Percentiles rank a stretch among this genome's conserved stretches.
Evolutionary conservation across 2,329 filamentous ascomycete genomes (phyloP).

Genomic region (Neofusicoccum umdonicola): DNA sequence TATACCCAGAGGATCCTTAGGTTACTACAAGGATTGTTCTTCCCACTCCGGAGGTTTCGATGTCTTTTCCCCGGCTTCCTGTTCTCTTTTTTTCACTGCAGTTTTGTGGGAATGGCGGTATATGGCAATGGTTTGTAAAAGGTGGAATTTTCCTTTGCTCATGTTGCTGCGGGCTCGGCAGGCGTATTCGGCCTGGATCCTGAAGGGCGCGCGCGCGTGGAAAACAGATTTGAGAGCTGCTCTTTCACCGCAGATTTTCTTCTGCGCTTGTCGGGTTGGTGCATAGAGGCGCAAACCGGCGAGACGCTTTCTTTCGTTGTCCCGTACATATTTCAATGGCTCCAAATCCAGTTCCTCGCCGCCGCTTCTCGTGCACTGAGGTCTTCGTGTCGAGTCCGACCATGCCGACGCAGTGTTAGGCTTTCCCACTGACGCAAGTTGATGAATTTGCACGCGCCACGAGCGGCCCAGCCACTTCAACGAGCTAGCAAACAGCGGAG

Average conservation of each 20-base stretch:
- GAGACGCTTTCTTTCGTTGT: not conserved
- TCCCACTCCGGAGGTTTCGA: not conserved
- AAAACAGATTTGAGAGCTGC: not conserved
- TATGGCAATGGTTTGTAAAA: not conserved
- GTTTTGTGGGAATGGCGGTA: not conserved
- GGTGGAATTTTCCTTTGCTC: slow-evolving; percentile 1
- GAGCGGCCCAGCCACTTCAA: not conserved
- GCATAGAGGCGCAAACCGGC: not conserved
- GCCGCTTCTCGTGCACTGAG: too few species aligned
- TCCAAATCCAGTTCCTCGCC: not conserved
- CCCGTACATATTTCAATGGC: slow-evolving; percentile 14
- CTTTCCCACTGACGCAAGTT: not conserved
- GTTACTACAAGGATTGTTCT: not conserved
- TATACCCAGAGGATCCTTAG: slow-evolving; percentile 1
- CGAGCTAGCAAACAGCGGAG: not conserved
- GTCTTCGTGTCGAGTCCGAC: not conserved
- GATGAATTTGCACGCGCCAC: not conserved
- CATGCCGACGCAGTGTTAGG: too few species aligned
- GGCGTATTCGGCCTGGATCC: not conserved
- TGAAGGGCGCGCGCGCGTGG: not conserved
- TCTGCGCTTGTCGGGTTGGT: not conserved
- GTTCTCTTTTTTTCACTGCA: not conserved
- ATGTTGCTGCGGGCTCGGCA: not conserved
- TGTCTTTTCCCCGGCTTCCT: not conserved
- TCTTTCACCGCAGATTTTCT: not conserved